Base-by-base conservation (phyloP, 208 protist genomes). In the Leishmania arabica region DNA sequence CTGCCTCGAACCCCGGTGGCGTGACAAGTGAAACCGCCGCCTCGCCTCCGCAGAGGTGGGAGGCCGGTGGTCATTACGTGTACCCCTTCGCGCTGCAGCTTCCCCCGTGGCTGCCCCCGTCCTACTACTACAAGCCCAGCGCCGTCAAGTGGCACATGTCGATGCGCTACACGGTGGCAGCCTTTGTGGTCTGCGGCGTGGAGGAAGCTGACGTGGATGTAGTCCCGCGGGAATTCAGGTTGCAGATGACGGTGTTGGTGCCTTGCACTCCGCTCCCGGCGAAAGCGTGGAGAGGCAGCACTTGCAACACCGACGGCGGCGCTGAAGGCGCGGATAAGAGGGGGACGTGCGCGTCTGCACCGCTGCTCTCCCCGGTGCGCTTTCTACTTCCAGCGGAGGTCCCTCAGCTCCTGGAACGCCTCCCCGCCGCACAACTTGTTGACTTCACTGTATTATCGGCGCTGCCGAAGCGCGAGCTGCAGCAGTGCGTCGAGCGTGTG, bases 61-160 rank as follows among this genome's bases (percentile, higher is more conserved):
- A 37, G 49, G 74, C 62, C n/a, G 80, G 66, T 27, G 58, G 69
- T 40, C 78, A 82, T 6, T 81, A 85, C 70, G 75, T 73, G 54
- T 80, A 82, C 77, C 80, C 66, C 15, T 91, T 91, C 58, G 42
- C 75, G 0, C 47, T 88, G 4, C 40, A 31, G 15, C 80, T 91
- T 15, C 79, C 85, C n/a, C 85, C 83, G 78, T 89, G 88, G 81
- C 68, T 86, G 58, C 79, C 88, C 3, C 88, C 79, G 27, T 91
- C 83, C 34, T 84, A 86, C 78, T 85, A 76, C 69, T 84, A 81
- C 66, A 65, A 81, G 21, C 74, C 54, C 34, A 27, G n/a, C 24
- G 45, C 49, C 56, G 78, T 31, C 13, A 51, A 81, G n/a, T 64
- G 62, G 27, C 42, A 65, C 15, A 79, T 77, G 53, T 49, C 34